These are phyloP conservation scores for Aristolochia californica DNA, from an alignment of 164 flowering plant species.

Conservation along the genomic window DNA sequence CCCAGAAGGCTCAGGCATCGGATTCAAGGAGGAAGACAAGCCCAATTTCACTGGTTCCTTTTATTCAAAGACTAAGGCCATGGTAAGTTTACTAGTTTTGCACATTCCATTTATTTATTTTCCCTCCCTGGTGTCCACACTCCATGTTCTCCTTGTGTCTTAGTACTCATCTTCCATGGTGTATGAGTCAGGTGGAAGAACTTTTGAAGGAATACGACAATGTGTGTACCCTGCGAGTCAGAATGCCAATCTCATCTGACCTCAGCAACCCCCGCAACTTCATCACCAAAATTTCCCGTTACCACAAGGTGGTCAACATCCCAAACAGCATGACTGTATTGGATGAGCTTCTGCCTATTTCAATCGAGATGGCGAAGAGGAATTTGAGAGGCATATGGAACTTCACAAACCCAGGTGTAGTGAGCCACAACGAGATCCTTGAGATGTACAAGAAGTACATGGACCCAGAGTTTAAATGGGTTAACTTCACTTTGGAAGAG, in stretches of 20 bases:
- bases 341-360: slow-evolving; percentile 66
- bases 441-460: slow-evolving; percentile 60
- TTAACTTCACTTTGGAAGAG: slow-evolving; percentile 55
- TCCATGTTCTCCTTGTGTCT: too few relatives aligned
- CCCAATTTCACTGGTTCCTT: slow-evolving; percentile 63
- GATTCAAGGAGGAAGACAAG: slow-evolving; percentile 56
- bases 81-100: slow-evolving; percentile 29
- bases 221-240: slow-evolving; percentile 59
- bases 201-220: slow-evolving; percentile 55
- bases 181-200: slow-evolving; percentile 47
- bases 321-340: slow-evolving; percentile 64
- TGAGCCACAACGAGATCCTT: slow-evolving; percentile 63
- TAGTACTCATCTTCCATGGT: too few relatives aligned
- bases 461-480: slow-evolving; percentile 38
- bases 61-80: slow-evolving; percentile 64
- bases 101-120: not conserved
- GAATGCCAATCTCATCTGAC: slow-evolving; percentile 71
- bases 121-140: too few relatives aligned
- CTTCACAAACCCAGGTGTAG: slow-evolving; percentile 66
- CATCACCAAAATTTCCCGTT: slow-evolving; percentile 56
- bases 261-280: slow-evolving; percentile 61
- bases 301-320: slow-evolving; percentile 58
- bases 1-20: slow-evolving; percentile 59
- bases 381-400: slow-evolving; percentile 56
- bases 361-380: slow-evolving; percentile 66